Conservation (phyloP, 1,139 yeast species). For the Groenewaldozyma sp. region DNA sequence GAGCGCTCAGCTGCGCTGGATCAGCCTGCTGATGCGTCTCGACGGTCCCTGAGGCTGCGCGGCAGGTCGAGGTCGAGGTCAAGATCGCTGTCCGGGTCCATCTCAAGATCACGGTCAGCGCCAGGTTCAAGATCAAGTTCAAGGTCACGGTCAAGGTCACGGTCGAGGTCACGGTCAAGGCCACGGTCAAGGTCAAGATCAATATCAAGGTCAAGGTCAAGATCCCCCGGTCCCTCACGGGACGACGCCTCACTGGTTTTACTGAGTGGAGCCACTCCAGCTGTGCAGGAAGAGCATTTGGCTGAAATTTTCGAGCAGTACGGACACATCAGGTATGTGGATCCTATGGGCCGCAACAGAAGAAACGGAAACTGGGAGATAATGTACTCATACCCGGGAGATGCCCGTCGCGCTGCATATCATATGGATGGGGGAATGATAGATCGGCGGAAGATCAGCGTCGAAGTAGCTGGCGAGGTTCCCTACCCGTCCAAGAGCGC, state of each 20-base stretch:
- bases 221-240: conserved; percentile 3
- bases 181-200: conserved; percentile 8
- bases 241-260: conserved; percentile 12
- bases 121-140: conserved; percentile 4
- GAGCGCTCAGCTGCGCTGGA: no score
- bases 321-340: conserved; percentile 18
- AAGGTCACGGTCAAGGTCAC: conserved; percentile 10
- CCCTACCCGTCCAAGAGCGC: no score
- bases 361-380: conserved; percentile 13
- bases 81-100: conserved; percentile 7
- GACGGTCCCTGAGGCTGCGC: no score
- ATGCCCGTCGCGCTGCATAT: conserved; percentile 18
- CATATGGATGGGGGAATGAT: conserved; percentile 24
- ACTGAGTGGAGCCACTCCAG: conserved; percentile 17
- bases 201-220: conserved; percentile 12
- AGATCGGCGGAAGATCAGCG: conserved; percentile 16
- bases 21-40: no score
- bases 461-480: no score
- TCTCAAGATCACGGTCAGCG: conserved; percentile 1
- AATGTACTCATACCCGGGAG: conserved; percentile 14
- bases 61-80: conserved; percentile 7
- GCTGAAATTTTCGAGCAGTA: conserved; percentile 23
- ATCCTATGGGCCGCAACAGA: no score
- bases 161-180: conserved; percentile 7
- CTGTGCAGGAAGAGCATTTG: conserved; percentile 16